Conservation (phyloP, 805 yeast species). For the Lipomyces starkeyi region DNA sequence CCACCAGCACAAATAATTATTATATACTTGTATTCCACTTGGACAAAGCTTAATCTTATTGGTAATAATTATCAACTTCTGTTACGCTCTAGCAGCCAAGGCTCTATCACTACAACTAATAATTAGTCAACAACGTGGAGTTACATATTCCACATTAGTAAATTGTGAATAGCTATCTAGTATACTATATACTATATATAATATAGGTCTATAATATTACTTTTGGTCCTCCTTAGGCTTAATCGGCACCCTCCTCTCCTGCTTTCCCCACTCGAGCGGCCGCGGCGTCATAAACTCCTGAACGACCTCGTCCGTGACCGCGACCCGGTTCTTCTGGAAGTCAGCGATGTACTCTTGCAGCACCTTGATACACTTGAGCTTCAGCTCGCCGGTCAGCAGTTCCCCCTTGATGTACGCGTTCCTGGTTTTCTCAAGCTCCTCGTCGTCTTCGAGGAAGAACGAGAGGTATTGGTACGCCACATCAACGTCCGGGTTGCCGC, state of each 20-base stretch:
- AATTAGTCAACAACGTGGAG: too few relatives aligned
- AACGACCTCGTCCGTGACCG: slow-evolving; percentile 65
- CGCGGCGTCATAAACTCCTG: slow-evolving; percentile 77
- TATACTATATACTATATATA: not conserved
- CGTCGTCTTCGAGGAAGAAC: slow-evolving; percentile 90
- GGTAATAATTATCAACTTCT: not conserved
- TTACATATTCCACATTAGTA: too few relatives aligned
- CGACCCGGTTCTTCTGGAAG: slow-evolving; percentile 80
- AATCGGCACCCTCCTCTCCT: slow-evolving; percentile 52
- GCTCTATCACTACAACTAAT: too few relatives aligned
- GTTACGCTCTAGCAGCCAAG: not conserved
- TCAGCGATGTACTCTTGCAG: slow-evolving; percentile 77
- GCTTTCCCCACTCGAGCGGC: slow-evolving; percentile 72
- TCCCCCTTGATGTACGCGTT: slow-evolving; percentile 78
- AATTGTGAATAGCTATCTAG: not conserved
- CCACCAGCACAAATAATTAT: not conserved
- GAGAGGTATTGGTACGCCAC: slow-evolving; percentile 92
- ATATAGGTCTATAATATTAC: not conserved
- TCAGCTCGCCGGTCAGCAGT: slow-evolving; percentile 89
- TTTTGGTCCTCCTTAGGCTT: slow-evolving; percentile 4
- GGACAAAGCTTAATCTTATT: not conserved
- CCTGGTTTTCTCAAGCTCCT: slow-evolving; percentile 64
- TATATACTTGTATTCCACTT: not conserved
- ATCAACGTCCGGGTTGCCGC: slow-evolving; percentile 95
- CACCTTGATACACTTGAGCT: slow-evolving; percentile 79